Evolutionary conservation across 2,329 filamentous ascomycete species (phyloP).

Genomic region (Colletotrichum endophyticum): DNA sequence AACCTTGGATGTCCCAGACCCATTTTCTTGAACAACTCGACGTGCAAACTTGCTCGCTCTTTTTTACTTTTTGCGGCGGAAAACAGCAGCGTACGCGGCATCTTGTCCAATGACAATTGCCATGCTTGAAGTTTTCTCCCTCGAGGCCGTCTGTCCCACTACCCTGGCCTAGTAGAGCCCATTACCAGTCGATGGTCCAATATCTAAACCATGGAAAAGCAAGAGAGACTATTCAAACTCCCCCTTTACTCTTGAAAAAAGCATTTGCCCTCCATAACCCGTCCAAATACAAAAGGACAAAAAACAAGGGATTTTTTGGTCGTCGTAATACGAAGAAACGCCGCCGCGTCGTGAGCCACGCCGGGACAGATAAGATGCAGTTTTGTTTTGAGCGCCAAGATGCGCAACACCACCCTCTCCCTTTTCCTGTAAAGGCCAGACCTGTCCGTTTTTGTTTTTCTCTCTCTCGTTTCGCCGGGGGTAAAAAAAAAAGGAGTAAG

Average conservation of each 20-base stretch:
- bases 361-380: not conserved
- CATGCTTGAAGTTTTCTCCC: not conserved
- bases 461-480: not conserved
- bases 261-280: not conserved
- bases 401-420: not conserved
- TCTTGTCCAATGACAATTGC: not conserved
- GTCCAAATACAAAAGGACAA: not conserved
- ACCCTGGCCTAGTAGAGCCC: not conserved
- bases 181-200: not conserved
- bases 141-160: not conserved
- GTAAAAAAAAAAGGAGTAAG: not conserved
- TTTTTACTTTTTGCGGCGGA: not conserved
- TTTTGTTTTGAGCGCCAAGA: conserved; percentile 4
- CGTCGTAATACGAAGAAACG: conserved; percentile 8
- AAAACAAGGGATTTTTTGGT: not conserved
- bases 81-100: not conserved
- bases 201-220: not conserved
- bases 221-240: not conserved
- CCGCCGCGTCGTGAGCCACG: conserved; percentile 3
- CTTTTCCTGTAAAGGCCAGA: not conserved
- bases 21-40: not conserved
- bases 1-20: not conserved
- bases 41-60: not conserved
- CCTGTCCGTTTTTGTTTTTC: conserved; percentile 1
- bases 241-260: not conserved